Evolutionary conservation across 2,329 filamentous ascomycete genomes (phyloP), one percentile per base, ranked within the genome.

Genomic region (Alternaria ethzedia): DNA sequence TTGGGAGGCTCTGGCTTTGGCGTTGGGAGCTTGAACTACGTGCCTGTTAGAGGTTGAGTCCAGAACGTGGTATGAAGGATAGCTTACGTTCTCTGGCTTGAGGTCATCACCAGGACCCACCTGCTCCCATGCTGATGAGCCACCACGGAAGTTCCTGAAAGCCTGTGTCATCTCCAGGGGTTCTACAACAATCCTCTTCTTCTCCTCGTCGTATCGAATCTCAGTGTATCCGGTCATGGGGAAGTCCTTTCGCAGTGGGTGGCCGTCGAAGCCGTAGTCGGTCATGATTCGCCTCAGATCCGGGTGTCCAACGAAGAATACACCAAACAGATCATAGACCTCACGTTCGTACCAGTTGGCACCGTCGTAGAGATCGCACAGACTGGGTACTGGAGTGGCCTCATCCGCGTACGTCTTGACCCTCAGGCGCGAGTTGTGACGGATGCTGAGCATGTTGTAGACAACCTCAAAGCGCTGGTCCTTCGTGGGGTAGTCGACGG

Each of bases 331-430:
- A 82, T 99, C 96, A 83, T 98, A 98, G 23, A 97, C 94, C 83
- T 99, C 96, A 71, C 96, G 89, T 86, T 99, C 96, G 80, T 96
- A 98, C 96, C 96, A 99, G 83, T 98, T 96, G 75, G 96, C 96
- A 64, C 96, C 96, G 78, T 97, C 94, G 80, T 91, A 99, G 47
- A 99, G 86, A 66, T 87, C 83, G 52, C 91, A 94, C 72, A 97
- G 86, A 80, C 92, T 96, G 44, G 96, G 96, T 0, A 99, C 93
- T 2, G 96, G 94, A 5, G 93, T 93, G 8, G 93, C 92, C 85
- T 99, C 96, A 78, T 99, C 95, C 75, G 95, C 94, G 80, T 99
- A 99, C 51, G 96, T 99, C 90, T 99, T 99, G 79, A 99, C 94
- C 65, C 96, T 89, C 82, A 99, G 96, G 72, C 96, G 92, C 57